These are phyloP conservation scores for Aspergillus oerlinghausenensis DNA, from an alignment of 2,329 filamentous ascomycete genomes.

Conservation along the genomic window DNA sequence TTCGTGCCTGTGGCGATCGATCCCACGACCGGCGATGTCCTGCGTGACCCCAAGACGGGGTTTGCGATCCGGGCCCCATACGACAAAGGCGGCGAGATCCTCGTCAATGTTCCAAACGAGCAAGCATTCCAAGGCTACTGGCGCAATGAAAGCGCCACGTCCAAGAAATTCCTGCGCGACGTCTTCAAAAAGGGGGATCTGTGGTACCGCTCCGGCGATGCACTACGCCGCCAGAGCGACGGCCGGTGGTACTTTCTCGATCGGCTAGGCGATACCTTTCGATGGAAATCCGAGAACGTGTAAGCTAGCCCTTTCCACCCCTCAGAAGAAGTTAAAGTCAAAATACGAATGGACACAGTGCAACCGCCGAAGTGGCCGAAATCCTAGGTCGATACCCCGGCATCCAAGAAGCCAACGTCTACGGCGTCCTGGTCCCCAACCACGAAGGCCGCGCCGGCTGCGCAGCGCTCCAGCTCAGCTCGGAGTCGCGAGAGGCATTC, in stretches of 20 bases:
- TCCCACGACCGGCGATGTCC: conserved; percentile 62
- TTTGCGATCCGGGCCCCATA: conserved; percentile 61
- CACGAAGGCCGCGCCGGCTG: conserved; percentile 67
- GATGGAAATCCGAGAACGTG: conserved; percentile 70
- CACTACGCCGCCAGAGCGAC: conserved; percentile 57
- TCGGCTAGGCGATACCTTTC: conserved; percentile 66
- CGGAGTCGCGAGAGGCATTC: conserved; percentile 46
- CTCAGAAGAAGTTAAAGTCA: too few species aligned
- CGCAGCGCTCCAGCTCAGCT: conserved; percentile 53
- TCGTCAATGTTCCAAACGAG: conserved; percentile 58
- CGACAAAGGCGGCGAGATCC: conserved; percentile 68
- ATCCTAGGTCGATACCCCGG: conserved; percentile 56
- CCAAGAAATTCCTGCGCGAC: conserved; percentile 60
- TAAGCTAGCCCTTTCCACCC: conserved; percentile 21
- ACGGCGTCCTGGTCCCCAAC: conserved; percentile 61
- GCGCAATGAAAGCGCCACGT: conserved; percentile 61
- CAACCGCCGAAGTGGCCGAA: conserved; percentile 63
- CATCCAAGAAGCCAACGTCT: conserved; percentile 64
- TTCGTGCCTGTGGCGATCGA: conserved; percentile 67
- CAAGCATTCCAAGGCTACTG: conserved; percentile 66
- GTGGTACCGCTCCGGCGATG: conserved; percentile 66
- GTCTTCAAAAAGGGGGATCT: conserved; percentile 64
- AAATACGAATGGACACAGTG: conserved; percentile 10
- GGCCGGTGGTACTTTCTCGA: conserved; percentile 68
- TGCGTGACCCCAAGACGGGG: conserved; percentile 62